Conservation (phyloP, 495 filamentous ascomycete genomes). For the Podospora pseudoanserina region DNA sequence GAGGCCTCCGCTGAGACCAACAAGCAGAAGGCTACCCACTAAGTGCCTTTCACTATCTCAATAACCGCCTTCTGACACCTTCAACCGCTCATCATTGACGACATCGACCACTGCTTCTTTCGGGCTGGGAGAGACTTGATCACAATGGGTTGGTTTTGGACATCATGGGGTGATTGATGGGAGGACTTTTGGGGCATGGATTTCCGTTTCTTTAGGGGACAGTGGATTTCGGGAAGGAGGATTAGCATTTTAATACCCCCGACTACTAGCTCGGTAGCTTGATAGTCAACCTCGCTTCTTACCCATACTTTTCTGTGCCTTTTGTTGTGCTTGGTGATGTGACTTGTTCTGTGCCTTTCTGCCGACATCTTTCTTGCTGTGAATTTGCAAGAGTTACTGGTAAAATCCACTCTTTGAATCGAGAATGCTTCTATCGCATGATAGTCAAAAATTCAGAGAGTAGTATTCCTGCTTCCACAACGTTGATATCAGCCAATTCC, state of each 20-base stretch:
- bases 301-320: not conserved
- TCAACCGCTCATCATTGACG: slow-evolving; percentile 10
- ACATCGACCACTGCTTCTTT: slow-evolving; percentile 5
- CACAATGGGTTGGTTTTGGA: slow-evolving; percentile 12
- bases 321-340: not conserved
- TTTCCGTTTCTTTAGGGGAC: slow-evolving; percentile 5
- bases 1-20: slow-evolving; percentile 52
- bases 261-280: slow-evolving; percentile 14
- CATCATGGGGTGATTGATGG: slow-evolving; percentile 4
- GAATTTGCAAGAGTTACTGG: not conserved
- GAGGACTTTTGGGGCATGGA: not conserved
- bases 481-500: slow-evolving; percentile 5
- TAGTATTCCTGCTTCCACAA: slow-evolving; percentile 4
- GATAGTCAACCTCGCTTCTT: slow-evolving; percentile 14
- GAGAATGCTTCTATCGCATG: not conserved
- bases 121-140: slow-evolving; percentile 7
- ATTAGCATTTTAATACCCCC: slow-evolving; percentile 13
- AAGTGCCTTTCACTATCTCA: slow-evolving; percentile 30
- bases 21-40: slow-evolving; percentile 57
- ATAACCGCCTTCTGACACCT: slow-evolving; percentile 12
- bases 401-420: too few relatives aligned
- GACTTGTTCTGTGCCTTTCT: not conserved
- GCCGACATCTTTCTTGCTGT: not conserved
- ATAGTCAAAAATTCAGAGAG: slow-evolving; percentile 3
- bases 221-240: slow-evolving; percentile 8